phyloP scores from a whole-genome alignment of 345 rosid species.

The Eucalyptus cloeziana region DNA sequence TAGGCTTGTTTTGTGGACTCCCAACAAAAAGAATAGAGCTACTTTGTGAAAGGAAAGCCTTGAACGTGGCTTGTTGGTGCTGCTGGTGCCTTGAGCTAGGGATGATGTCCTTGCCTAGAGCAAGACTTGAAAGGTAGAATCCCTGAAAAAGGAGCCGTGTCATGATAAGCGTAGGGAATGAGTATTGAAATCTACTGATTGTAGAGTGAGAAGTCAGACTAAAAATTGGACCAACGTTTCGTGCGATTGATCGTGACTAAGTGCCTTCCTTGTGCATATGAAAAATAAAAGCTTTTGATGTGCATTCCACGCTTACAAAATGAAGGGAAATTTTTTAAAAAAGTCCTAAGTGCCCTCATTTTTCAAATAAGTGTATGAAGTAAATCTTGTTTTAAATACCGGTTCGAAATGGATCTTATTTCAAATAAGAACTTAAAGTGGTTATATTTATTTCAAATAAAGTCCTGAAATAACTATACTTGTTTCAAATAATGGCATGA shows the following conservation, averaged over 20 bases:
- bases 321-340: too few relatives aligned
- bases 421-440: too few relatives aligned
- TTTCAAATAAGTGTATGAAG: too few relatives aligned
- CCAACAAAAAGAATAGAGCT: not conserved
- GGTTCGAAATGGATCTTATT: fast-evolving
- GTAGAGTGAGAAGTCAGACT: not conserved
- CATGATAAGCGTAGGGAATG: not conserved
- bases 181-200: not conserved
- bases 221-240: not conserved
- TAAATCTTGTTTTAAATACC: too few relatives aligned
- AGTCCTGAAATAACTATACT: fast-evolving
- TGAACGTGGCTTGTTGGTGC: not conserved
- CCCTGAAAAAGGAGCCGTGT: not conserved
- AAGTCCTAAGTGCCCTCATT: fast-evolving
- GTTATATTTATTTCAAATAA: too few relatives aligned
- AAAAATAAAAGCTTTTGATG: too few relatives aligned
- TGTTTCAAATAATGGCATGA: too few relatives aligned
- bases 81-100: not conserved
- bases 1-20: not conserved
- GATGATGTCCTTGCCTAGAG: not conserved
- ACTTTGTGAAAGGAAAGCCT: not conserved
- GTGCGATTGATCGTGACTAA: not conserved
- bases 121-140: not conserved
- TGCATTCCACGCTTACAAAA: too few relatives aligned
- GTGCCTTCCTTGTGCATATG: not conserved